phyloP scores from a whole-genome alignment of 2,329 filamentous ascomycete species.

The Meredithiella fracta region DNA sequence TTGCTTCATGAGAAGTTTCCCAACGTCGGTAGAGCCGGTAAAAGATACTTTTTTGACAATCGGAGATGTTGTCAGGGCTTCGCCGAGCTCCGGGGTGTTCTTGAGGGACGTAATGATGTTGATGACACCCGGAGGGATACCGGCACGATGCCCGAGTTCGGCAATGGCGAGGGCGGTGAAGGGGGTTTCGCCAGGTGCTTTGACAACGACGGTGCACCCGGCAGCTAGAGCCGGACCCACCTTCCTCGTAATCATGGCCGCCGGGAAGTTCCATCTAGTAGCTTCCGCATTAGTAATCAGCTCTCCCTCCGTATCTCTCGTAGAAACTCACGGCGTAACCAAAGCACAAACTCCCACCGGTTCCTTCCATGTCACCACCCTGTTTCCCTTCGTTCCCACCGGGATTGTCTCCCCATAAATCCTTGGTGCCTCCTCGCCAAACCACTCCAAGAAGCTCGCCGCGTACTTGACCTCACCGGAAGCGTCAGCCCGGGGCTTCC shows the following conservation, averaged over 20 bases:
- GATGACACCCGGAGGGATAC: conserved; percentile 77
- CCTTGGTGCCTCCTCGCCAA: conserved; percentile 60
- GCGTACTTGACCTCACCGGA: conserved; percentile 57
- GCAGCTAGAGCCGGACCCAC: conserved; percentile 65
- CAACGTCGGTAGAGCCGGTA: conserved; percentile 60
- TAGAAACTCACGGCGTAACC: conserved; percentile 47
- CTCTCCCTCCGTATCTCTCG: background rate
- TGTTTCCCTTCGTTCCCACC: conserved; percentile 51
- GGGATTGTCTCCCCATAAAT: conserved; percentile 61
- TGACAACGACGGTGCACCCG: conserved; percentile 88
- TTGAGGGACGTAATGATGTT: conserved; percentile 69
- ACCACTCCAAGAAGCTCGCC: conserved; percentile 66
- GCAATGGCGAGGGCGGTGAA: conserved; percentile 78
- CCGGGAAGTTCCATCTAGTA: conserved; percentile 66
- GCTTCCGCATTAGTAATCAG: background rate
- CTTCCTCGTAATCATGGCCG: conserved; percentile 59
- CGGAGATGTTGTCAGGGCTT: conserved; percentile 52
- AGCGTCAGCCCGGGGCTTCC: conserved; percentile 64
- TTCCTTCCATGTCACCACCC: conserved; percentile 65
- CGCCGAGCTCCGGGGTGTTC: conserved; percentile 67
- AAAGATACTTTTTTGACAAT: conserved; percentile 83
- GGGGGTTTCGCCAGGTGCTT: conserved; percentile 82
- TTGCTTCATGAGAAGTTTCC: conserved; percentile 76
- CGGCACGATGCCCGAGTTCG: conserved; percentile 71
- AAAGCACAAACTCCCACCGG: conserved; percentile 70